Base-by-base conservation (phyloP, 1,284 basidiomycete species). In the Afroboletus lepidellus region DNA sequence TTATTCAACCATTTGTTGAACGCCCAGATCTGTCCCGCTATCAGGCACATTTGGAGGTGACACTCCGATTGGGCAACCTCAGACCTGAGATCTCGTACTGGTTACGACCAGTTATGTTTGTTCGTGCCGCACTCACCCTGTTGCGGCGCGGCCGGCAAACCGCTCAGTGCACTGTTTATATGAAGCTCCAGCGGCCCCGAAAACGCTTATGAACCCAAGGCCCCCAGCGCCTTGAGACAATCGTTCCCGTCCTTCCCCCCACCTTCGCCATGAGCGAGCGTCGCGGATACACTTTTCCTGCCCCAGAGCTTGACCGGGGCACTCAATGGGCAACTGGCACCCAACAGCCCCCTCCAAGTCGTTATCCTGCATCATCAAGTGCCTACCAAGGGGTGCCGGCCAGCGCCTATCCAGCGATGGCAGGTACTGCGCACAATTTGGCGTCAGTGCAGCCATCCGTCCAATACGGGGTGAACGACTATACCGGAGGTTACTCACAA, bases 131-230 rank as follows among this genome's bases (percentile, higher is more conserved):
- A 51, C 58, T 55, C 47, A 55, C 60, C 64, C 64, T 67, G 64
- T 62, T 41, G 61, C 65, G 57, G 67, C 55, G 53, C 29, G 29
- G 29, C 58, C 65, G 65, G 67, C 67, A 67, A 70, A 51, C 53
- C 57, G 57, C 60, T 66, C 61, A 49, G 42, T 64, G 49, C 45
- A 46, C 55, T 54, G 53, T 60, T 61, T 59, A 63, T 66, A 64
- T 65, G 60, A 54, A 51, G 43, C 11, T 34, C 42, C 52, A 58
- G 63, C 66, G 69, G 66, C 29, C 39, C 69, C 68, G 66, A 57
- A 68, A 68, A 59, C 16, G 55, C 66, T 51, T 68, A 70, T 68
- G 68, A 68, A 69, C 66, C 68, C 52, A 43, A 53, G 21, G 29
- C 24, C 36, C 21, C 45, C 52, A 53, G 45, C 55, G 23, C 46